A percentile compares a stretch with the other conserved stretches of the same genome.
Conservation (phyloP, 2,329 filamentous ascomycete genomes). For the Pseudogymnoascus verrucosus region DNA sequence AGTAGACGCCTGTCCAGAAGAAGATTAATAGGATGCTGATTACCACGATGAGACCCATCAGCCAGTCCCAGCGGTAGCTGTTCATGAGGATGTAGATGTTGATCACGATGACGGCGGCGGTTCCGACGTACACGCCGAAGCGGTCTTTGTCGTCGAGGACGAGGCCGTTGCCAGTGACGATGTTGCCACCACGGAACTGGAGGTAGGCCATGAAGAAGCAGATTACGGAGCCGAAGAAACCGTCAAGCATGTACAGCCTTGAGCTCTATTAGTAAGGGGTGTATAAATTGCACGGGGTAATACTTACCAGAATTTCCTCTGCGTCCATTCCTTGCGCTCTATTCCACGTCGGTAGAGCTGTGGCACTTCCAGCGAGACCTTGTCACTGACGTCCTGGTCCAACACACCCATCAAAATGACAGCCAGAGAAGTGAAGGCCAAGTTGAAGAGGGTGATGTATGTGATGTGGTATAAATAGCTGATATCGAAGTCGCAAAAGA, state of each 20-base stretch:
- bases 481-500: conserved; percentile 92
- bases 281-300: not conserved
- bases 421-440: conserved; percentile 91
- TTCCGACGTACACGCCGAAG: conserved; percentile 80
- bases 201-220: conserved; percentile 90
- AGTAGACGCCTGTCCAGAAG: conserved; percentile 90
- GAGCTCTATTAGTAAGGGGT: conserved; percentile 14
- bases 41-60: conserved; percentile 73
- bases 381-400: conserved; percentile 93
- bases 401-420: conserved; percentile 94
- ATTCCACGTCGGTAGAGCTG: conserved; percentile 94
- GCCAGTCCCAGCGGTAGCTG: conserved; percentile 96
- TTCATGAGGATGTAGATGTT: conserved; percentile 95
- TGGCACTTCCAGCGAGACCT: conserved; percentile 85
- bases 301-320: conserved; percentile 86
- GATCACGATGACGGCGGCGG: conserved; percentile 76
- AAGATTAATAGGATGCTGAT: conserved; percentile 84
- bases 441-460: conserved; percentile 93
- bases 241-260: conserved; percentile 90
- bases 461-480: conserved; percentile 97
- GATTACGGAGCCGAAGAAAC: conserved; percentile 87
- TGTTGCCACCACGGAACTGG: conserved; percentile 62
- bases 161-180: conserved; percentile 62
- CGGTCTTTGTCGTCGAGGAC: conserved; percentile 71
- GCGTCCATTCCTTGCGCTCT: conserved; percentile 93